Percentiles rank a stretch among this genome's conserved stretches.
Evolutionary conservation across 768 basidiomycete species (phyloP).

Genomic region (Pisolithus orientalis): DNA sequence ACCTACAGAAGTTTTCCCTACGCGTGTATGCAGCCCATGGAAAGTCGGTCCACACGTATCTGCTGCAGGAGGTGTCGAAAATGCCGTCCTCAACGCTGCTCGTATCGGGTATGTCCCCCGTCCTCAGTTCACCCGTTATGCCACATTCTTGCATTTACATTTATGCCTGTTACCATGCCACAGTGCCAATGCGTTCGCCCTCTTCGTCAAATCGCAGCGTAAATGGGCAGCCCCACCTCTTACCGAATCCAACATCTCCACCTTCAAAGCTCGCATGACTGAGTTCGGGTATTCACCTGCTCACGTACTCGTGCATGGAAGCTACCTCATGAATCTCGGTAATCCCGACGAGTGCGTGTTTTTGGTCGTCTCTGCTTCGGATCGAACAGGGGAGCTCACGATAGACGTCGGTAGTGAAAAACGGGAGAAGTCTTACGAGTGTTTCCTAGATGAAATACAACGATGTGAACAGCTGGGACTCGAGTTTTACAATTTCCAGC

Average conservation of each 20-base stretch:
- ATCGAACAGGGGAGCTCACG: too few species aligned
- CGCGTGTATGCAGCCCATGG: slow-evolving; percentile 38
- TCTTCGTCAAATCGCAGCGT: slow-evolving; percentile 81
- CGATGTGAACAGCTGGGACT: slow-evolving; percentile 75
- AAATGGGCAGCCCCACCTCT: slow-evolving; percentile 71
- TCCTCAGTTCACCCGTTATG: neutral
- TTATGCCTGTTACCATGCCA: neutral
- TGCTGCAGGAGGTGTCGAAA: slow-evolving; percentile 73
- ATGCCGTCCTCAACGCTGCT: slow-evolving; percentile 63
- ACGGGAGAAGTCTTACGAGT: slow-evolving; percentile 64
- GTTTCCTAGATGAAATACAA: slow-evolving; percentile 78
- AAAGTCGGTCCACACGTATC: slow-evolving; percentile 85
- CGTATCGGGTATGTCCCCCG: slow-evolving; percentile 48
- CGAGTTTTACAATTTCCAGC: slow-evolving; percentile 82
- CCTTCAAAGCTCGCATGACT: slow-evolving; percentile 57
- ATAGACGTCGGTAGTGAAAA: slow-evolving; percentile 39
- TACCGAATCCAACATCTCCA: slow-evolving; percentile 40
- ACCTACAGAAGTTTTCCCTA: slow-evolving; percentile 23
- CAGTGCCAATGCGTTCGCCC: slow-evolving; percentile 77
- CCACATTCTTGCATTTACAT: too few species aligned
- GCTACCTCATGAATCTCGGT: slow-evolving; percentile 79
- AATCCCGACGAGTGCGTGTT: slow-evolving; percentile 63
- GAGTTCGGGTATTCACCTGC: slow-evolving; percentile 53
- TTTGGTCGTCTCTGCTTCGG: neutral
- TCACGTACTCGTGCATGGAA: slow-evolving; percentile 78